Conservation (phyloP, 495 filamentous ascomycete species). For the Immersiella caudata region DNA sequence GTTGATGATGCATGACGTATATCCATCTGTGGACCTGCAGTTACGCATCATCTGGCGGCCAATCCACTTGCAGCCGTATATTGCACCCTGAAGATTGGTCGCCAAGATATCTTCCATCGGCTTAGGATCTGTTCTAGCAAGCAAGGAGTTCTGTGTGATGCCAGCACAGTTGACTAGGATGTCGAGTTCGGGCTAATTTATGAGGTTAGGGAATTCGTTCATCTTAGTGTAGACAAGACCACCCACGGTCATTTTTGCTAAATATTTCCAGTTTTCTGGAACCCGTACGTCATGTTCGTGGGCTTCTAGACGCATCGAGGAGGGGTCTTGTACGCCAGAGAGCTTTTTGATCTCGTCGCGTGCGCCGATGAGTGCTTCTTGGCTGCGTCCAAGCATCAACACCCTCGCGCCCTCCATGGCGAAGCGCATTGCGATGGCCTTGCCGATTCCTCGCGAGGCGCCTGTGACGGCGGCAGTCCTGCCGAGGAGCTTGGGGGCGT, state of each 20-base stretch:
- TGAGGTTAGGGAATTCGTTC: not conserved
- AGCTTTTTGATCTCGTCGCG: constrained; percentile 26
- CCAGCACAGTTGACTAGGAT: constrained; percentile 80
- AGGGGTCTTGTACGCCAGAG: not conserved
- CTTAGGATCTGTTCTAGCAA: constrained; percentile 47
- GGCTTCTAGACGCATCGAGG: not conserved
- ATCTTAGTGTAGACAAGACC: not conserved
- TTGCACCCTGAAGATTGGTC: constrained; percentile 74
- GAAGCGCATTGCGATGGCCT: constrained; percentile 66
- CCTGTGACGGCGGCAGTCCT: constrained; percentile 46
- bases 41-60: constrained; percentile 49
- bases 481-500: constrained; percentile 22
- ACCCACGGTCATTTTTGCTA: not conserved
- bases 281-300: not conserved
- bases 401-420: constrained; percentile 61
- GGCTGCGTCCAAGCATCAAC: constrained; percentile 56
- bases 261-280: not conserved
- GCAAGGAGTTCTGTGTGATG: constrained; percentile 60
- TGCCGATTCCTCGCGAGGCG: constrained; percentile 45
- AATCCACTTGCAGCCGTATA: constrained; percentile 63
- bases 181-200: constrained; percentile 46
- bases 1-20: constrained; percentile 69
- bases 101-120: constrained; percentile 56
- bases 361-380: not conserved
- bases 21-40: constrained; percentile 28